Base-by-base conservation (phyloP, 345 rosid species). In the Trapa incisa region DNA sequence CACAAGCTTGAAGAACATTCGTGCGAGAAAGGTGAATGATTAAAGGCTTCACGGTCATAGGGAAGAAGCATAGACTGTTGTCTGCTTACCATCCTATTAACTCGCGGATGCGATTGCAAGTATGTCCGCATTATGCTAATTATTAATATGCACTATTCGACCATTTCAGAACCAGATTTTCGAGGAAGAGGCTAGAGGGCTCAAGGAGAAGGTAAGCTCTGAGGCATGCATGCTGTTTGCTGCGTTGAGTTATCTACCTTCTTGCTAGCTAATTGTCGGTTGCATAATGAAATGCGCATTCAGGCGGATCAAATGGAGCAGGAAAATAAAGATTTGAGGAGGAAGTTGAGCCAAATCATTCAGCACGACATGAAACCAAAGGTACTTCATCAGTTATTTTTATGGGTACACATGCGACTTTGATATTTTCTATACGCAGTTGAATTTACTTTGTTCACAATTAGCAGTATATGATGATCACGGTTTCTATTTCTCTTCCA, bases 331-430 rank as follows among this genome's bases (percentile, higher is more conserved):
- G 58, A 69, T 29, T 39, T 69, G 60, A 45, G 66, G 58, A 69
- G 62, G 71, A 61, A 61, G 54, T 60, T 37, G 71, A 69, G 60
- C 60, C 32, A 54, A 54, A 22, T 54, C 60, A 45, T 54, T n/a
- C 60, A 54, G 8, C 4, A 17, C 60, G 29, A 54, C 35, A 29
- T 4, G 6, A 54, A 54, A 54, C 6, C 22, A 0, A 54, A 54
- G 48, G 48, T 45, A 7, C 11, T 2, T 45, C 48, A 45, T 13
- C 1, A 45, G 48, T 11, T 11, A 3, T 14, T 13, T 6, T 45
- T 45, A 4, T 11, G 11, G 11, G 7, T 45, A 41, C 7, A 41
- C 7, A 41, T 2, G 43, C 43, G 7, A 45, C 48, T 45, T 45
- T 1, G 11, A 45, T 45, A 13, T 13, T 11, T 45, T 45, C 48